A percentile compares a stretch with the other conserved stretches of the same genome.
Conservation (phyloP, 2,329 filamentous ascomycete species). For the Talaromyces islandicus region DNA sequence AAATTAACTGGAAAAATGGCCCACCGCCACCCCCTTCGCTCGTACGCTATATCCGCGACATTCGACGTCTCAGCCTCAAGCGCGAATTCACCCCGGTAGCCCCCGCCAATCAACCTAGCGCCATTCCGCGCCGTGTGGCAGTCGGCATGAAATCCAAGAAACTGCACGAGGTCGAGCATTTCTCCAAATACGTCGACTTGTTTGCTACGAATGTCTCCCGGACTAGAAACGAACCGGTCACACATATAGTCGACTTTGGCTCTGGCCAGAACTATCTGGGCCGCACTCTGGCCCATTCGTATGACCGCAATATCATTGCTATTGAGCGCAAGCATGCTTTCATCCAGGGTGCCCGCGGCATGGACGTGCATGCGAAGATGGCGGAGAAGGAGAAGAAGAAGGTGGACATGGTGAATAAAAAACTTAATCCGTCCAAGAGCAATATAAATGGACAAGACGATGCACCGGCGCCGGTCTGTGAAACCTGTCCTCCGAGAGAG, state of each 20-base stretch:
- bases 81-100: constrained; percentile 50
- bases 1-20: constrained; percentile 38
- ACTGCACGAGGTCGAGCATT: constrained; percentile 84
- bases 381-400: constrained; percentile 67
- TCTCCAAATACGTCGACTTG: constrained; percentile 75
- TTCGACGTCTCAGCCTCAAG: constrained; percentile 63
- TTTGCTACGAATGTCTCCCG: constrained; percentile 54
- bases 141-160: constrained; percentile 97
- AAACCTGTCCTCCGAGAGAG: constrained; percentile 42
- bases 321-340: constrained; percentile 85
- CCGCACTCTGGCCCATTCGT: constrained; percentile 75
- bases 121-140: constrained; percentile 63
- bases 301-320: constrained; percentile 80
- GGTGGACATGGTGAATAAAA: constrained; percentile 48
- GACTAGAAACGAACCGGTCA: constrained; percentile 49
- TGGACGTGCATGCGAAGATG: constrained; percentile 77
- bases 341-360: constrained; percentile 74
- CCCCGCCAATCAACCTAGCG: constrained; percentile 33
- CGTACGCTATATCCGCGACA: constrained; percentile 63
- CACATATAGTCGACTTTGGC: constrained; percentile 91
- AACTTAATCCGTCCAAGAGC: constrained; percentile 54
- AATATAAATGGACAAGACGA: constrained; percentile 44
- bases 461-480: not conserved
- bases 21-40: constrained; percentile 51
- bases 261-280: constrained; percentile 96